phyloP scores from a whole-genome alignment of 2,329 filamentous ascomycete species.

The Magnaporthiopsis poae region DNA sequence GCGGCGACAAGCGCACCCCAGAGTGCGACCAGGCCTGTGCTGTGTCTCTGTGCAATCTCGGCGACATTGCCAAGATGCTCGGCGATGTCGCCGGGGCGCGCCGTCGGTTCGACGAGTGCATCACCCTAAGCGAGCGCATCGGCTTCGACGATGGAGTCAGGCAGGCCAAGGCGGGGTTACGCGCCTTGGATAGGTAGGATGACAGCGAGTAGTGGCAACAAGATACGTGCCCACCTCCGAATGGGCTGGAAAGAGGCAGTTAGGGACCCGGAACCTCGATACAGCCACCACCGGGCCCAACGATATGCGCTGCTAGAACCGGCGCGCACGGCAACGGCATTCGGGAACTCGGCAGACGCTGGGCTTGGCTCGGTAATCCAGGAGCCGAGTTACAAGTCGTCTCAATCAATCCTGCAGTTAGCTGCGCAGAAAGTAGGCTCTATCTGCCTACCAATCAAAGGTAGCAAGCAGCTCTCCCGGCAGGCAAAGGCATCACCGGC shows the following conservation, averaged over 20 bases:
- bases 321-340: neutral
- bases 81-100: constrained; percentile 56
- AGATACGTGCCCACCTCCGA: too few species aligned
- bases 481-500: neutral
- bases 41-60: constrained; percentile 76
- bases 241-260: neutral
- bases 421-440: neutral
- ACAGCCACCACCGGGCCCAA: too few species aligned
- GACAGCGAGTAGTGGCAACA: neutral
- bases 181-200: neutral
- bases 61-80: constrained; percentile 69
- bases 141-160: constrained; percentile 41
- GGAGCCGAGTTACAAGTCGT: too few species aligned
- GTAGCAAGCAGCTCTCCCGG: neutral
- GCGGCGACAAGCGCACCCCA: constrained; percentile 55
- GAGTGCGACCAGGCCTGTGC: constrained; percentile 81
- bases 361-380: neutral
- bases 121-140: constrained; percentile 47
- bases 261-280: neutral
- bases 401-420: neutral
- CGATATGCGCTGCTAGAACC: neutral
- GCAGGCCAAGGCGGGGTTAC: constrained; percentile 43
- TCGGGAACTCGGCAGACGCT: neutral
- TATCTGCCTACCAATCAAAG: neutral
- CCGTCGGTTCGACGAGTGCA: constrained; percentile 59